These are phyloP conservation scores for Byssoonygena ceratinophila DNA, from an alignment of 2,329 filamentous ascomycete genomes.

Conservation along the genomic window DNA sequence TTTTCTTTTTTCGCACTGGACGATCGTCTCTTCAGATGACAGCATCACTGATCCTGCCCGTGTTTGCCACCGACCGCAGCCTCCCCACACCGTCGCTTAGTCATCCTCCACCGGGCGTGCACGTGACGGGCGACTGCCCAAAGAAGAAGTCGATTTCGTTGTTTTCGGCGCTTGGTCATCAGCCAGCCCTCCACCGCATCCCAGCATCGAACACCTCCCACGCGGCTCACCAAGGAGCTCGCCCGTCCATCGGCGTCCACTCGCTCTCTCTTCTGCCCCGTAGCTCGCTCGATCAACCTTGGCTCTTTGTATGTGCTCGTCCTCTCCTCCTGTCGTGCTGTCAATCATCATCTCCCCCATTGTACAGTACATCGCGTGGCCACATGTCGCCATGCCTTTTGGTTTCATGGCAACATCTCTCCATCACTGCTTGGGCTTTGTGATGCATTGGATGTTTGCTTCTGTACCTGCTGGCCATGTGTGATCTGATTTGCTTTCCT, in stretches of 20 bases:
- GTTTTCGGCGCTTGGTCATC: conserved; percentile 1
- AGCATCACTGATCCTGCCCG: background rate
- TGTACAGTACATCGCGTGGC: background rate
- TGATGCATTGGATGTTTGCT: background rate
- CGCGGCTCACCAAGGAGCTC: conserved; percentile 6
- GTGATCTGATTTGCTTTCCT: background rate
- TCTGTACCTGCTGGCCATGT: background rate
- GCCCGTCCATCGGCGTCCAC: background rate
- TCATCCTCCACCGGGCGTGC: background rate
- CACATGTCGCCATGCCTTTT: background rate
- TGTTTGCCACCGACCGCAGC: background rate
- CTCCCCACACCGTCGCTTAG: background rate
- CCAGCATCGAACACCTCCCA: background rate
- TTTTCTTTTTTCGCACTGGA: too few species aligned
- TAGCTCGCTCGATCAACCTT: background rate
- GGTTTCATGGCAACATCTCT: background rate
- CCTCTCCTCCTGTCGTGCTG: background rate
- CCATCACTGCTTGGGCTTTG: background rate
- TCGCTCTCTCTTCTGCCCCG: background rate
- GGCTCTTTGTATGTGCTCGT: background rate
- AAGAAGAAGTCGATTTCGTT: background rate
- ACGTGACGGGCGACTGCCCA: background rate
- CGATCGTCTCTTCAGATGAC: background rate
- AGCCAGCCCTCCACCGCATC: conserved; percentile 1
- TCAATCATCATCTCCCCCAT: background rate